Evolutionary conservation across 306 rosid genomes (phyloP).

Genomic region (Astragalus glycyphyllos): DNA sequence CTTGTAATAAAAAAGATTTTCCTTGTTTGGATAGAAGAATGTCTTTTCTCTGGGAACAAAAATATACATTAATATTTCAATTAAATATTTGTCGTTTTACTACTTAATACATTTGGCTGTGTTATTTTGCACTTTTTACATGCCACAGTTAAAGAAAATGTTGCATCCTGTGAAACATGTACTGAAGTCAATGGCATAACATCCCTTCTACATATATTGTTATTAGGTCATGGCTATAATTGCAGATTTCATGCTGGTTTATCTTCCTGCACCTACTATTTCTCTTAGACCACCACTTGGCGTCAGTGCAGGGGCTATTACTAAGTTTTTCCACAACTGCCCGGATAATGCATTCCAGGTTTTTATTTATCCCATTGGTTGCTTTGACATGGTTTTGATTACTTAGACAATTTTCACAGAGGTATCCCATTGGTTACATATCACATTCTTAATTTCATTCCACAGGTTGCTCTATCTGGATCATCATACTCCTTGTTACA

Average conservation of each 20-base stretch:
- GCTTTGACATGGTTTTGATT: constrained; percentile 22
- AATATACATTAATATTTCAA: background rate
- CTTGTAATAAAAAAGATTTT: background rate
- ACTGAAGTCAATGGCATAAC: constrained; percentile 13
- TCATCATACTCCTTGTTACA: constrained; percentile 58
- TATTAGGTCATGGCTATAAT: constrained; percentile 87
- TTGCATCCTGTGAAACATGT: constrained; percentile 21
- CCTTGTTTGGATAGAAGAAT: constrained; percentile 30
- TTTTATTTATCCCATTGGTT: background rate
- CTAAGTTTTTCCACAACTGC: constrained; percentile 90
- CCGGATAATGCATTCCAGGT: constrained; percentile 99
- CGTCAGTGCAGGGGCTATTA: constrained; percentile 67
- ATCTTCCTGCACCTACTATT: constrained; percentile 90
- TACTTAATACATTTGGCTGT: constrained; percentile 8
- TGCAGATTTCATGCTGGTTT: constrained; percentile 98
- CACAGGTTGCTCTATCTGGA: constrained; percentile 64
- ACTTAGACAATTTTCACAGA: constrained; percentile 8
- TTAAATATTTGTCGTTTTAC: background rate
- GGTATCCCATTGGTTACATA: constrained; percentile 1
- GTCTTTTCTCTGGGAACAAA: background rate
- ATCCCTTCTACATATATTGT: constrained; percentile 18
- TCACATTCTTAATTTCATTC: constrained; percentile 27
- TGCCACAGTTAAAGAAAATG: constrained; percentile 10
- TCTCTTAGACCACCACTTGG: constrained; percentile 78
- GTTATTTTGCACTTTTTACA: constrained; percentile 24